Evolutionary conservation across 495 filamentous ascomycete species (phyloP), one percentile per base, ranked within the genome.

Genomic region (Neurospora sp.): DNA sequence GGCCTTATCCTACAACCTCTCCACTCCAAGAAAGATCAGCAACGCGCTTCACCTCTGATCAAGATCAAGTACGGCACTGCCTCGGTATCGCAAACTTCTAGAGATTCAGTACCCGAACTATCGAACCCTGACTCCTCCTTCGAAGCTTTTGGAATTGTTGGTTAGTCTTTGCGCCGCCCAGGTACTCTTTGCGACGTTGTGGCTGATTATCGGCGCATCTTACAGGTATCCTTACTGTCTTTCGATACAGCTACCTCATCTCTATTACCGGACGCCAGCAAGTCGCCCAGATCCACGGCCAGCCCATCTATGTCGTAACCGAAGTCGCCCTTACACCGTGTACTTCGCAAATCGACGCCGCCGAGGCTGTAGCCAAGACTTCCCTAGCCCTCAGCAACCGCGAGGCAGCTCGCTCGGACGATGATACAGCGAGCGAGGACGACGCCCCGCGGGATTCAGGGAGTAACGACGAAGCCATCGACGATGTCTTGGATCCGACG

Each of bases 261-360:
- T 89, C 91, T 31, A 93, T 98, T 74, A 93, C 91, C 9, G 84
- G 90, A 71, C 91, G 94, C 44, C 85, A 95, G 75, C 93, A 97
- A 79, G 94, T 98, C 69, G 96, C 96, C 1, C 89, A 93, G 73
- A 89, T 98, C 69, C 89, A 89, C 70, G 93, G 92, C 18, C 89
- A 89, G 68, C 91, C 94, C 4, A 84, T 98, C 70, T 98, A 97
- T 79, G 89, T 92, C 53, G 86, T 97, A 65, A 93, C 90, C 71
- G 92, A 94, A 74, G 91, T 99, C 40, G 91, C 94, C 1, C 84
- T 99, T 35, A 97, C 96, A 22, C 96, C 96, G 1, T 88, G 94
- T 20, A 87, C 91, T 16, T 96, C 91, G 18, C 90, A 89, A 74
- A 78, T 77, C 48, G 93, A 95, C 31, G 95, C 96, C 6, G 84